phyloP scores from a whole-genome alignment of 805 yeast species.

The Candida gorgasii region DNA sequence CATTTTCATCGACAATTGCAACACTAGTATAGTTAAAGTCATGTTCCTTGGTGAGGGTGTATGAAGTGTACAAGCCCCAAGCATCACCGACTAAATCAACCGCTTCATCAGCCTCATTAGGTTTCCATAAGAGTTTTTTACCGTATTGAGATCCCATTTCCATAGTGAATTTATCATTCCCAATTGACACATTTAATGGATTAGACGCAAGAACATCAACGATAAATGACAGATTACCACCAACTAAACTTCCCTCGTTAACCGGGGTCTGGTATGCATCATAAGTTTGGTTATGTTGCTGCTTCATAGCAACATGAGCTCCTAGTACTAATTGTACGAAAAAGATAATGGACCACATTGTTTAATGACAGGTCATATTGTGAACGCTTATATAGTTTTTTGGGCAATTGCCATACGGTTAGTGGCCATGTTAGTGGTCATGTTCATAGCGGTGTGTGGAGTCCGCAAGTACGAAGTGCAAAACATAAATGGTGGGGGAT shows the following conservation, averaged over 20 bases:
- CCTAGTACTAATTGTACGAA: background rate
- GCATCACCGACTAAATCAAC: slow-evolving; percentile 12
- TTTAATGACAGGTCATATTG: background rate
- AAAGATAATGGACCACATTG: background rate
- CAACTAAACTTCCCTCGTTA: background rate
- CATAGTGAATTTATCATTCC: slow-evolving; percentile 14
- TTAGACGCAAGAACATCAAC: slow-evolving; percentile 1
- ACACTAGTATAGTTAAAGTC: slow-evolving; percentile 9
- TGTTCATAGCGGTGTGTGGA: background rate
- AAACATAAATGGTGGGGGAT: slow-evolving; percentile 1
- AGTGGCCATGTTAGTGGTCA: no score
- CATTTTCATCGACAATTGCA: slow-evolving; percentile 1
- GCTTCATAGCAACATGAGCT: background rate
- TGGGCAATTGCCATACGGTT: no score
- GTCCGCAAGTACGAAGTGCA: no score
- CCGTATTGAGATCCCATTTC: slow-evolving; percentile 11
- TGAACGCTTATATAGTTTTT: background rate
- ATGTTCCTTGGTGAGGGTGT: slow-evolving; percentile 3
- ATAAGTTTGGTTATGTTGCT: background rate
- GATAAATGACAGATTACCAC: slow-evolving; percentile 1
- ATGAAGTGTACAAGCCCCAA: slow-evolving; percentile 12
- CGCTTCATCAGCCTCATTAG: slow-evolving; percentile 9
- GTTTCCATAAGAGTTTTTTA: slow-evolving; percentile 12
- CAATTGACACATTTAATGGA: slow-evolving; percentile 8
- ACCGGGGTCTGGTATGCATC: background rate